A percentile compares a stretch with the other conserved stretches of the same genome.
These are phyloP conservation scores for Herpetospermum pedunculosum DNA, from an alignment of 306 rosid genomes.

Conservation along the genomic window DNA sequence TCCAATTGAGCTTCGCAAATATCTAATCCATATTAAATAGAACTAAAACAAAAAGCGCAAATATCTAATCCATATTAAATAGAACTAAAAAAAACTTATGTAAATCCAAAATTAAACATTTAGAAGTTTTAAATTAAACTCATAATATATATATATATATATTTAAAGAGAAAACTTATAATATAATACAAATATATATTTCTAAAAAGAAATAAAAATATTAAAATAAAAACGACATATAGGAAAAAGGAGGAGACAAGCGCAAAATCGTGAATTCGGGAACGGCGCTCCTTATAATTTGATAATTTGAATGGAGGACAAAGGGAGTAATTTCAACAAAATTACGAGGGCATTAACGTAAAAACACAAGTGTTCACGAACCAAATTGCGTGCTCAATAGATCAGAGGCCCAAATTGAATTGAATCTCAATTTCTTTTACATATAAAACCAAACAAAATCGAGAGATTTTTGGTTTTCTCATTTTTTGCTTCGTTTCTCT, in stretches of 20 bases:
- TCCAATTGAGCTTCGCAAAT: too few species aligned
- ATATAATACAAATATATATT: too few species aligned
- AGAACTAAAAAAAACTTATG: too few species aligned
- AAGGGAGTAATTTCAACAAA: neutral
- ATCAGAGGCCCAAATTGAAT: slow-evolving; percentile 3
- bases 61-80: too few species aligned
- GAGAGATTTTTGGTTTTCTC: neutral
- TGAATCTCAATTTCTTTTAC: neutral
- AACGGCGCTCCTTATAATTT: neutral
- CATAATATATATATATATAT: too few species aligned
- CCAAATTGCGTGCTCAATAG: neutral
- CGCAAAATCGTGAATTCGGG: neutral
- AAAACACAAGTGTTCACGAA: neutral
- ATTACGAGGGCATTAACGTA: neutral
- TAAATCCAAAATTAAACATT: too few species aligned
- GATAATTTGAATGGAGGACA: slow-evolving; percentile 8
- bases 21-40: too few species aligned
- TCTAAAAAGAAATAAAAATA: too few species aligned
- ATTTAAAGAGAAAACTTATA: too few species aligned
- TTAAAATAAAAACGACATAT: too few species aligned
- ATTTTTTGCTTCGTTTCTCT: neutral
- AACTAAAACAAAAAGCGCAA: too few species aligned
- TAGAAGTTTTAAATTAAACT: too few species aligned
- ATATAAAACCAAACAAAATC: neutral
- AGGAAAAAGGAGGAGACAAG: neutral